Percentiles rank a stretch among this genome's conserved stretches.
Evolutionary conservation across 2,329 filamentous ascomycete genomes (phyloP).

Genomic region (Aspergillus quadrilineatus): DNA sequence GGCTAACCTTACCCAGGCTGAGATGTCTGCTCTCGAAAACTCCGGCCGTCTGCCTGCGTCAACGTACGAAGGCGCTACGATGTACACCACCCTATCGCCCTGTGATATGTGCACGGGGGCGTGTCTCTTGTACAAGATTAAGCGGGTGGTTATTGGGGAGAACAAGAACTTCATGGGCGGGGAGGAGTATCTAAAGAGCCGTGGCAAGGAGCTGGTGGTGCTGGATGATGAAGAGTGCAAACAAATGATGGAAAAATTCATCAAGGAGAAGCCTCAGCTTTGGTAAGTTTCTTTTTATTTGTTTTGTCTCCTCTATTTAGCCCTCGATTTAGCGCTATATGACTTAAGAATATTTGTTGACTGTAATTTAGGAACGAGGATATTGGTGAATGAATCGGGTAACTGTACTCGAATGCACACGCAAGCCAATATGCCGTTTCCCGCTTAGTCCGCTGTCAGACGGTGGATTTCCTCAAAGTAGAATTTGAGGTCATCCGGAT

Average conservation of each 20-base stretch:
- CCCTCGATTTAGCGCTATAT: background rate
- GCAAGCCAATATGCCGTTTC: background rate
- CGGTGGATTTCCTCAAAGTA: constrained; percentile 92
- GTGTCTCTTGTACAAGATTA: constrained; percentile 72
- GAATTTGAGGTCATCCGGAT: constrained; percentile 89
- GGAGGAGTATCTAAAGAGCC: constrained; percentile 66
- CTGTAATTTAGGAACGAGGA: constrained; percentile 55
- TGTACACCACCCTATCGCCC: constrained; percentile 78
- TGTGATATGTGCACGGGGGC: constrained; percentile 82
- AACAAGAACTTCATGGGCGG: constrained; percentile 73
- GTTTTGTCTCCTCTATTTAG: background rate
- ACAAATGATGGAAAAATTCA: constrained; percentile 69
- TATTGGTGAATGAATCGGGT: constrained; percentile 50
- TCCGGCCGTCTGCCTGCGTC: constrained; percentile 69
- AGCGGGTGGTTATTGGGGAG: constrained; percentile 73
- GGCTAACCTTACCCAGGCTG: constrained; percentile 53
- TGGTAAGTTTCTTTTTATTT: constrained; percentile 53
- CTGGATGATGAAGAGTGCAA: constrained; percentile 65
- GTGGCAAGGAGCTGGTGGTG: constrained; percentile 72
- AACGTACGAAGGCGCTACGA: constrained; percentile 69
- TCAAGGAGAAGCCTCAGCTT: constrained; percentile 67
- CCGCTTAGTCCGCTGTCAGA: constrained; percentile 30
- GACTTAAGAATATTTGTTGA: constrained; percentile 2
- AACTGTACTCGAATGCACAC: background rate
- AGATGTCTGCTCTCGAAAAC: constrained; percentile 73